phyloP scores from a whole-genome alignment of 2,329 filamentous ascomycete genomes.

The Neoscytalidium dimidiatum region DNA sequence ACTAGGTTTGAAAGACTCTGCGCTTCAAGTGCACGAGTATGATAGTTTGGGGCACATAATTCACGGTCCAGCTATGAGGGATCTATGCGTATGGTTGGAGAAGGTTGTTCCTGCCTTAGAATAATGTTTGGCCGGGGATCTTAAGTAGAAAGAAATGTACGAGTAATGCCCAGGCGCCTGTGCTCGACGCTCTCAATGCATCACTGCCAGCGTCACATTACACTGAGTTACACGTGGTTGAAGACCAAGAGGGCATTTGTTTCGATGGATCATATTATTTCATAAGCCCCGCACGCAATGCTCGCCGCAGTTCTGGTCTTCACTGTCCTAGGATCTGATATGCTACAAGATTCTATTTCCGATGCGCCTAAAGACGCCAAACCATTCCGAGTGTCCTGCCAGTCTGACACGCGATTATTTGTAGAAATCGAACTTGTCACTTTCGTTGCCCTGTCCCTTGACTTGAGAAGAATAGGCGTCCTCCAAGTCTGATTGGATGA shows the following conservation, averaged over 20 bases:
- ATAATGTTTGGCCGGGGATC: too few species aligned
- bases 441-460: slow-evolving; percentile 72
- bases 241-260: too few species aligned
- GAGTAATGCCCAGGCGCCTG: too few species aligned
- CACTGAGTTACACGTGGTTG: too few species aligned
- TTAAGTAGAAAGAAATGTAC: too few species aligned
- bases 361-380: slow-evolving; percentile 6
- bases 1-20: slow-evolving; percentile 41
- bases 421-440: slow-evolving; percentile 73
- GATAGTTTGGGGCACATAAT: slow-evolving; percentile 51
- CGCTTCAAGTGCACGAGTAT: slow-evolving; percentile 48
- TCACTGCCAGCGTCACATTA: too few species aligned
- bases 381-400: slow-evolving; percentile 7
- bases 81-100: slow-evolving; percentile 48
- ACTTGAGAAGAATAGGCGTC: slow-evolving; percentile 97
- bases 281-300: slow-evolving; percentile 7
- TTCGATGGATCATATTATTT: neutral
- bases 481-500: slow-evolving; percentile 95
- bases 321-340: neutral
- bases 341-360: slow-evolving; percentile 17
- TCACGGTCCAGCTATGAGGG: slow-evolving; percentile 45
- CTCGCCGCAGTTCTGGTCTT: neutral
- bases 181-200: too few species aligned
- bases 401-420: slow-evolving; percentile 28
- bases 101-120: slow-evolving; percentile 42